These are phyloP conservation scores for Thalassiosira pacifica DNA, from an alignment of 352 stramenopile species.

Conservation along the genomic window DNA sequence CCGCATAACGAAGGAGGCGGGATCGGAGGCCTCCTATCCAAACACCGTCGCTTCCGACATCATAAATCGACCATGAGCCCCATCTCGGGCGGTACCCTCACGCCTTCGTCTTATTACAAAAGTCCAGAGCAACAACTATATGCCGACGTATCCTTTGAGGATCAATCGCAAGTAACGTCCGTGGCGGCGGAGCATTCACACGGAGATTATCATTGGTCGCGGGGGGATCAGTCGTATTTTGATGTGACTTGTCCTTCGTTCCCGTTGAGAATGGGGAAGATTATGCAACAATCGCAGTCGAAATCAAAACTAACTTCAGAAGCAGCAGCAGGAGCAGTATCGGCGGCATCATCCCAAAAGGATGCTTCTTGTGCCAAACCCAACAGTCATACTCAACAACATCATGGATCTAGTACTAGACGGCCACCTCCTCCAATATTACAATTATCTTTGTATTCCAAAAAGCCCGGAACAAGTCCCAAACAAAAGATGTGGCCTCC, in stretches of 20 bases:
- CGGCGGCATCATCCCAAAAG: too few species aligned
- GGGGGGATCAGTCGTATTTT: conserved; percentile 61
- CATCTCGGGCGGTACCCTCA: conserved; percentile 34
- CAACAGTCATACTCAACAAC: conserved; percentile 6
- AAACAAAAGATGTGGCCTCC: conserved; percentile 47
- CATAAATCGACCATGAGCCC: conserved; percentile 33
- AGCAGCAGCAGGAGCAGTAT: background rate
- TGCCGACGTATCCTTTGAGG: conserved; percentile 35
- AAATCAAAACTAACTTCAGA: conserved; percentile 19
- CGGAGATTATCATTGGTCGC: conserved; percentile 53
- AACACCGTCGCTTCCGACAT: conserved; percentile 50
- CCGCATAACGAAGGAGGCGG: conserved; percentile 33
- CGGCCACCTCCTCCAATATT: conserved; percentile 47
- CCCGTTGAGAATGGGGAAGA: conserved; percentile 15
- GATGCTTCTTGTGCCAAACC: conserved; percentile 18
- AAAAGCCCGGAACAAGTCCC: conserved; percentile 26
- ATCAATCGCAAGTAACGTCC: conserved; percentile 42
- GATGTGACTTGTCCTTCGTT: conserved; percentile 52
- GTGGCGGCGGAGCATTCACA: conserved; percentile 24
- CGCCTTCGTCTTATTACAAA: conserved; percentile 19
- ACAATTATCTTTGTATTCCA: conserved; percentile 70
- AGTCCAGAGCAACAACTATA: conserved; percentile 39
- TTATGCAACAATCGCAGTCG: conserved; percentile 14
- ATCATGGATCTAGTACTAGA: background rate
- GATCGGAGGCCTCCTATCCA: conserved; percentile 31